phyloP scores from a whole-genome alignment of 805 yeast species.

The Lipomyces spencermartinsiae region DNA sequence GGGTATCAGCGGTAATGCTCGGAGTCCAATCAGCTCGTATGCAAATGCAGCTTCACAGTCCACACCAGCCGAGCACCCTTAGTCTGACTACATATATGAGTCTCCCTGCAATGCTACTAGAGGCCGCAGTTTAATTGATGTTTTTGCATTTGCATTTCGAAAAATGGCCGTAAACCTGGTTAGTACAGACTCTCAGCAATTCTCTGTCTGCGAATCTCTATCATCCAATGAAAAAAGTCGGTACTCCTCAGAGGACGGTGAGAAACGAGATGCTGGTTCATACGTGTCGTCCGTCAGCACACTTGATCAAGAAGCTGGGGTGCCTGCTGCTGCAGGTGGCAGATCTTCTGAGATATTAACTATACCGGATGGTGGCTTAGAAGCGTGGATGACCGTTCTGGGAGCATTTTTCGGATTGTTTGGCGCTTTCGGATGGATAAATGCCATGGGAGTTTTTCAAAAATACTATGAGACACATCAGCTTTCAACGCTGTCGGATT shows the following conservation, averaged over 20 bases:
- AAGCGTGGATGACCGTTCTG: conserved; percentile 59
- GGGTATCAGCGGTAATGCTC: neutral
- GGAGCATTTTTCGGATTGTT: conserved; percentile 66
- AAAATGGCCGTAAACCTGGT: neutral
- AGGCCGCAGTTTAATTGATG: neutral
- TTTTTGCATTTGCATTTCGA: neutral
- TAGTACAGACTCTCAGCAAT: neutral
- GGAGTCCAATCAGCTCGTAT: neutral
- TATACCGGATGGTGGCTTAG: conserved; percentile 58
- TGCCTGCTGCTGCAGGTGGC: neutral
- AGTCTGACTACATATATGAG: neutral
- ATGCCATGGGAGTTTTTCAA: conserved; percentile 41
- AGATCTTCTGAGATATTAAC: conserved; percentile 4
- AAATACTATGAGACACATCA: conserved; percentile 39
- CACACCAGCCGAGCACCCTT: neutral
- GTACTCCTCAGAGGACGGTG: neutral
- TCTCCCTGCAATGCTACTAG: neutral
- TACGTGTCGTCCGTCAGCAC: neutral
- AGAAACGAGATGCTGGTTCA: neutral
- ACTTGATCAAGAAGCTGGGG: neutral
- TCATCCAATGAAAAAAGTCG: neutral
- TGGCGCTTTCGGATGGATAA: conserved; percentile 62
- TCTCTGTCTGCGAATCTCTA: neutral
- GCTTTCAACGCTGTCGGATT: conserved; percentile 36
- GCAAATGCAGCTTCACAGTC: neutral